These are phyloP conservation scores for Globisporangium radiosum DNA, from an alignment of 352 stramenopile genomes.

Conservation along the genomic window DNA sequence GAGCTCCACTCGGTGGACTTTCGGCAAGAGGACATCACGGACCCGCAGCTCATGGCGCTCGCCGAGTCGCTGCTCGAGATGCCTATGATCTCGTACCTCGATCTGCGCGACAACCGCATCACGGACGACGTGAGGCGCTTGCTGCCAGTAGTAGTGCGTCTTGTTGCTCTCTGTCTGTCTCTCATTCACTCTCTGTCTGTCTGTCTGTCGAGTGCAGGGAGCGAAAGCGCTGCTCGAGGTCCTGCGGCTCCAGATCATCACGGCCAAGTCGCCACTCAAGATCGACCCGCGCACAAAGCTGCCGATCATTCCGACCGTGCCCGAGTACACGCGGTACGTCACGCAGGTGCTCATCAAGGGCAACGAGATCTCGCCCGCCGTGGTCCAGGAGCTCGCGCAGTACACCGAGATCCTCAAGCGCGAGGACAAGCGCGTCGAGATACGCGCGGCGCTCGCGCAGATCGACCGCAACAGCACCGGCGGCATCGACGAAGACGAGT, in stretches of 20 bases:
- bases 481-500: slow-evolving; percentile 68
- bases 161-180: background rate
- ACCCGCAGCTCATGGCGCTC: slow-evolving; percentile 72
- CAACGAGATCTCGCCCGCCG: slow-evolving; percentile 58
- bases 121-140: slow-evolving; percentile 51
- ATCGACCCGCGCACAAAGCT: slow-evolving; percentile 48
- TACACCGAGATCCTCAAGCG: slow-evolving; percentile 69
- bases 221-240: slow-evolving; percentile 67
- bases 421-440: slow-evolving; percentile 78
- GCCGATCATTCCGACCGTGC: slow-evolving; percentile 26
- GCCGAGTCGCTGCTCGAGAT: slow-evolving; percentile 70
- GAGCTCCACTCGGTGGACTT: slow-evolving; percentile 71
- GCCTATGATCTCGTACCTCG: slow-evolving; percentile 67
- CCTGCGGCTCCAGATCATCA: slow-evolving; percentile 70
- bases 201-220: slow-evolving; percentile 26
- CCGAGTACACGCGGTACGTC: slow-evolving; percentile 64
- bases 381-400: slow-evolving; percentile 62
- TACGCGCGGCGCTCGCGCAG: slow-evolving; percentile 59
- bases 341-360: slow-evolving; percentile 72
- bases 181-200: background rate
- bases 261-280: slow-evolving; percentile 49
- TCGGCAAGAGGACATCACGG: slow-evolving; percentile 71
- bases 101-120: slow-evolving; percentile 75
- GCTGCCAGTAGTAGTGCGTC: background rate
- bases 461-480: slow-evolving; percentile 56